Evolutionary conservation across 495 filamentous ascomycete species (phyloP), one percentile per base, ranked within the genome.

Genomic region (Corynascus novoguineensis): DNA sequence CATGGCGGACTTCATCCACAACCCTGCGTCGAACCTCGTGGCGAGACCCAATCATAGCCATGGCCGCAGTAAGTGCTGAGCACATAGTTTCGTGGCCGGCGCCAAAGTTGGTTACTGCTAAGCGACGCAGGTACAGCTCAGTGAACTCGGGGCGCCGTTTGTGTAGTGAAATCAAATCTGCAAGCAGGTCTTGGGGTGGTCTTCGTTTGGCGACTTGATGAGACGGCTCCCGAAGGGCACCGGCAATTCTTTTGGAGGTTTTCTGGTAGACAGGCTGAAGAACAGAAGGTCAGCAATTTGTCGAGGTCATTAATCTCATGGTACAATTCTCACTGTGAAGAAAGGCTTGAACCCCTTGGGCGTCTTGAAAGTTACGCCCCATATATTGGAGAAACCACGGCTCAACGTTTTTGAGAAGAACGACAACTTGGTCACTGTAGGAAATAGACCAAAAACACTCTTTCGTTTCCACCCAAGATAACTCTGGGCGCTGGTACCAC

Each of bases 71-170:
- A 17, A 68, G 68, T 42, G 66, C 79, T 60, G 70, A 76, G 61
- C 66, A 80, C 72, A 64, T 77, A 52, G 67, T 78, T 47, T 78
- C 75, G 48, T 76, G 74, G 1, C 74, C 75, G 0, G 74, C 75
- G 2, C 71, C 68, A 57, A 78, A 79, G 73, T 71, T 81, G 56
- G 65, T 81, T 63, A 66, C 68, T 38, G 64, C 70, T 57, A 71
- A 75, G 37, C 70, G 77, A 62, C 69, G 76, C 63, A 72, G 57
- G 57, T 74, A 76, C 0, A 50, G 53, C 25, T 74, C 71, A 0
- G 60, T 74, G 44, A 74, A 69, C 11, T 61, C 62, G 0, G 69
- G 66, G 17, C 63, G 70, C 14, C 63, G 61, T 12, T 59, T 53
- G 42, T 75, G 71, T 1, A 73, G 62, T 12, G 61, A 59, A 22